A percentile compares a stretch with the other conserved stretches of the same genome.
phyloP scores from a whole-genome alignment of 352 stramenopile species.

The Discostella stelligera region DNA sequence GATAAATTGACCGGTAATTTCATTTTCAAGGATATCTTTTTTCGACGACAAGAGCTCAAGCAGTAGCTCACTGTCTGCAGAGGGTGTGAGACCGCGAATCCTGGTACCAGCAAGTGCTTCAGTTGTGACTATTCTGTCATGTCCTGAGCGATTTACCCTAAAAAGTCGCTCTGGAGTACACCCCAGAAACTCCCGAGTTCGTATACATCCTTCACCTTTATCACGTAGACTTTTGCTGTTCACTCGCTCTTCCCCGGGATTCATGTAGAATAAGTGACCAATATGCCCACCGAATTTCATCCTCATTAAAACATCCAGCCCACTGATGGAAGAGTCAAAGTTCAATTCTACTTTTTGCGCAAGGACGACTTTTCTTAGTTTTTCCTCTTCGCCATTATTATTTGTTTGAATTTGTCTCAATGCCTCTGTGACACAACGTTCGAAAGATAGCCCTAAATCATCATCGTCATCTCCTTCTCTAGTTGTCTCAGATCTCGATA shows the following conservation, averaged over 20 bases:
- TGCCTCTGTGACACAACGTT: constrained; percentile 60
- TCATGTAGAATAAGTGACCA: constrained; percentile 78
- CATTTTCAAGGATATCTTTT: constrained; percentile 79
- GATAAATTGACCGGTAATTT: constrained; percentile 76
- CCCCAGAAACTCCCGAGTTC: constrained; percentile 69
- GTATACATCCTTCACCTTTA: constrained; percentile 9
- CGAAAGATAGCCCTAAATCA: constrained; percentile 50
- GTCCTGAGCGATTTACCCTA: constrained; percentile 43
- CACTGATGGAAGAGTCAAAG: constrained; percentile 50
- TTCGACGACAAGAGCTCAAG: constrained; percentile 68
- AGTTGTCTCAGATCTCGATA: constrained; percentile 47
- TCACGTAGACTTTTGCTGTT: neutral
- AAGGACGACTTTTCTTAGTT: constrained; percentile 77
- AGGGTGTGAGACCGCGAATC: constrained; percentile 61
- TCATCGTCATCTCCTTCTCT: constrained; percentile 24
- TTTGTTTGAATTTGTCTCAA: constrained; percentile 48
- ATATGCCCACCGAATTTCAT: constrained; percentile 73
- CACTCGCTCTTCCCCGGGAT: constrained; percentile 32
- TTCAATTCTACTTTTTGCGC: constrained; percentile 67
- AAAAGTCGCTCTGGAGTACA: constrained; percentile 80
- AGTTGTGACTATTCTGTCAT: constrained; percentile 43
- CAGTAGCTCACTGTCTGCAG: constrained; percentile 64
- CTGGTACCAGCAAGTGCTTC: constrained; percentile 80
- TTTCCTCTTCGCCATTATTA: constrained; percentile 6
- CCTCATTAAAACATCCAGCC: constrained; percentile 69